These are phyloP conservation scores for Actinomucor elegans DNA, from an alignment of 371 early-diverging fungal species.

Conservation along the genomic window DNA sequence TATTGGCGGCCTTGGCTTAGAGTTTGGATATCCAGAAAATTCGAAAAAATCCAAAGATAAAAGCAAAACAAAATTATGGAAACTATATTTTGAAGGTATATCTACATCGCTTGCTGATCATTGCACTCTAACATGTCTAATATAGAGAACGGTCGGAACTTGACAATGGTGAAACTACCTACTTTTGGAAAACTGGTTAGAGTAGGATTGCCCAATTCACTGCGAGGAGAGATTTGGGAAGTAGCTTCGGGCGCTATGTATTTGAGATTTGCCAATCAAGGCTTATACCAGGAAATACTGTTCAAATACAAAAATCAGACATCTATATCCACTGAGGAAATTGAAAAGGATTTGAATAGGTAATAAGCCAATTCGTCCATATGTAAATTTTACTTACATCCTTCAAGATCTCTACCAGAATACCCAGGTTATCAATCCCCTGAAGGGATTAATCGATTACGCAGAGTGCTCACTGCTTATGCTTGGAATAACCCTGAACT, in stretches of 20 bases:
- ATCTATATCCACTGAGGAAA: constrained; percentile 87
- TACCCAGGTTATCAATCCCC: constrained; percentile 89
- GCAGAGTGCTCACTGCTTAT: constrained; percentile 88
- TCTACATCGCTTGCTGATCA: no score
- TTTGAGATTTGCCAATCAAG: constrained; percentile 81
- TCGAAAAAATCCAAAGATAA: constrained; percentile 73
- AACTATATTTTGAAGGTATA: constrained; percentile 70
- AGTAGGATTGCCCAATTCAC: constrained; percentile 87
- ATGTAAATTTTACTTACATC: not conserved
- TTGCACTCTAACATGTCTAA: no score
- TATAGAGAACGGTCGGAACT: constrained; percentile 90
- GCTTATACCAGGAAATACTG: constrained; percentile 80
- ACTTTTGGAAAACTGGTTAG: constrained; percentile 89
- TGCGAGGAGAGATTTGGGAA: constrained; percentile 98
- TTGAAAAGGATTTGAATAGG: constrained; percentile 97
- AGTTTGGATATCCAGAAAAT: constrained; percentile 90
- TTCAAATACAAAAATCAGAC: constrained; percentile 67
- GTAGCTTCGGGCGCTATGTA: constrained; percentile 88
- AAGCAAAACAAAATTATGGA: constrained; percentile 79
- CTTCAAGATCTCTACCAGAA: constrained; percentile 79
- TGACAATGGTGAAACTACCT: constrained; percentile 79
- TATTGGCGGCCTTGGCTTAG: constrained; percentile 75
- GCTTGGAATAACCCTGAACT: constrained; percentile 87
- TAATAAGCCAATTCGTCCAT: constrained; percentile 14
- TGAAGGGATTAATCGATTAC: constrained; percentile 89